Percentiles rank a stretch among this genome's conserved stretches.
Evolutionary conservation across 140 eudicot species (phyloP).

Genomic region (Senecio squalidus): DNA sequence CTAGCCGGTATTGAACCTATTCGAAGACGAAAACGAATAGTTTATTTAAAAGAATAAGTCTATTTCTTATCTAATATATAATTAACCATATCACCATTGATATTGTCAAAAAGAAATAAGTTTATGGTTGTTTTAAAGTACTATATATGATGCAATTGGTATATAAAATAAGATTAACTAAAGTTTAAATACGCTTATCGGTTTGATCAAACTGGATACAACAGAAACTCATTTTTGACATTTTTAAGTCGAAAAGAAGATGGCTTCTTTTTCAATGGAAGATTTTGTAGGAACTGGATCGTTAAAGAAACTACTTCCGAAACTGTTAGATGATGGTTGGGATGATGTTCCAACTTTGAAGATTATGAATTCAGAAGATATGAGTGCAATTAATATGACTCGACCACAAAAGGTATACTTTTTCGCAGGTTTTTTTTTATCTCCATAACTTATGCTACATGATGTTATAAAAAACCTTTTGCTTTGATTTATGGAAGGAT

Average conservation of each 20-base stretch:
- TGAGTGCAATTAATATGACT: constrained; percentile 62
- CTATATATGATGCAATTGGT: constrained; percentile 20
- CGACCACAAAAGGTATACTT: constrained; percentile 54
- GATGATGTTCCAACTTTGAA: constrained; percentile 84
- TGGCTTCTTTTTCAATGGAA: constrained; percentile 83
- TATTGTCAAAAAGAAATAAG: constrained; percentile 15
- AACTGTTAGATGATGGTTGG: constrained; percentile 81
- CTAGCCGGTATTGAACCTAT: constrained; percentile 1
- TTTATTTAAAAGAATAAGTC: constrained; percentile 12
- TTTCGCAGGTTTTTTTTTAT: neutral
- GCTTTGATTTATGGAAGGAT: constrained; percentile 40
- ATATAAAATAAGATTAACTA: neutral
- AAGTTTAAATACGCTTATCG: neutral
- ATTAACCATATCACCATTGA: constrained; percentile 19
- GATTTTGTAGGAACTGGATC: constrained; percentile 76
- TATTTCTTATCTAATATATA: neutral
- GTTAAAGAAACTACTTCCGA: constrained; percentile 53
- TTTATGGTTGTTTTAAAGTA: constrained; percentile 16
- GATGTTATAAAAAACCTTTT: neutral
- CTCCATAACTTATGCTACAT: neutral
- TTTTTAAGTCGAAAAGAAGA: constrained; percentile 12
- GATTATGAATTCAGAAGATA: constrained; percentile 73
- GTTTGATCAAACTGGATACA: constrained; percentile 11
- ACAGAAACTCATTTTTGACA: neutral
- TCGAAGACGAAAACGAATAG: neutral